Evolutionary conservation across 1,284 basidiomycete genomes (phyloP), one percentile per base, ranked within the genome.

Genomic region (Cutaneotrichosporon sp.): DNA sequence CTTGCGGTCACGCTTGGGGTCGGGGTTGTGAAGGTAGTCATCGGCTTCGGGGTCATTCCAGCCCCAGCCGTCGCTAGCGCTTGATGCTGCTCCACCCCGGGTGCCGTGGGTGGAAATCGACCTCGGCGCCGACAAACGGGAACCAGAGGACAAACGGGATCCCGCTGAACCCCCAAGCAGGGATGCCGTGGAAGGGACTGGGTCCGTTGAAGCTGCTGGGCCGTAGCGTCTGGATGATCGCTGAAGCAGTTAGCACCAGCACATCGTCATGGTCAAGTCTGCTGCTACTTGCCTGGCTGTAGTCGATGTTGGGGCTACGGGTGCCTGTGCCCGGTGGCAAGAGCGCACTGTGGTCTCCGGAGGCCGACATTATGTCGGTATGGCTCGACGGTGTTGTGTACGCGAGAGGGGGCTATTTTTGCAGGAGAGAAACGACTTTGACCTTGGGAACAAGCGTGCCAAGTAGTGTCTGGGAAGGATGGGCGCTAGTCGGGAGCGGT

Each of bases 1-100:
- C 63, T 83, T 85, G 62, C 84, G 78, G 73, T 91, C 89, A 51
- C 88, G 82, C 50, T 83, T 83, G 3, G 90, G 89, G 73, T 83
- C 79, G 43, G 81, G 76, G 63, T 81, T 77, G 70, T 76, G 74
- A 66, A 75, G 63, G 72, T 82, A 74, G 66, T 83, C 74, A 68
- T 81, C 81, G 16, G 75, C 71, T 64, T 82, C 81, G 11, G 76
- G 72, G 53, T 72, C 65, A n/a, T 66, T 66, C 69, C 64, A 68
- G 4, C 38, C 65, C 67, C 55, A 67, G 3, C 62, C 65, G 25
- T 60, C 61, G 18, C 56, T 62, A 3, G 57, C 49, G 4, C 36
- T 49, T 20, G 43, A 54, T 2, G 56, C 52, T 2, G 59, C 56
- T 27, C 54, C 54, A 14, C 56, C 51, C 2, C 59, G 52, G 11